Conservation (phyloP, 106 monocot genomes). For the Alisma plantagoaquatica region DNA sequence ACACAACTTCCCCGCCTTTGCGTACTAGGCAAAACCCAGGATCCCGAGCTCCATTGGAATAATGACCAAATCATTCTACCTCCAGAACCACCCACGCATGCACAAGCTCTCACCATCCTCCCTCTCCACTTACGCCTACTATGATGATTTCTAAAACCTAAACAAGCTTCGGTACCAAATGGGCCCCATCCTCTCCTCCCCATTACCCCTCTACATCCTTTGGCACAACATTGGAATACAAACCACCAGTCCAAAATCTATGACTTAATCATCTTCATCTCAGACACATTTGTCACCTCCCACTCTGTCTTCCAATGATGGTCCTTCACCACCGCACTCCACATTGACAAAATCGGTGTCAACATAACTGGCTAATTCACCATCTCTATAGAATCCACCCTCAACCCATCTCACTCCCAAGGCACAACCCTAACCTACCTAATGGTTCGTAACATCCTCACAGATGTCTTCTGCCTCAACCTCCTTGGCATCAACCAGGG, state of each 20-base stretch:
- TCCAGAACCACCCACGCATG: not conserved
- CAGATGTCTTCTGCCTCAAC: constrained; percentile 16
- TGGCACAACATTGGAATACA: constrained; percentile 65
- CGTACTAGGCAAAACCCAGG: not conserved
- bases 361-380: constrained; percentile 51
- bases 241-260: constrained; percentile 29
- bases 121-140: constrained; percentile 21
- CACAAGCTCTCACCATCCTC: not conserved
- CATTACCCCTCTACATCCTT: constrained; percentile 54
- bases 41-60: no score
- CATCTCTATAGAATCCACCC: constrained; percentile 28
- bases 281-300: constrained; percentile 24
- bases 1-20: not conserved
- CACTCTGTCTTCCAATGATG: no score
- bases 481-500: no score
- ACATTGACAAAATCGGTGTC: constrained; percentile 61
- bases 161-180: constrained; percentile 63
- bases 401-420: constrained; percentile 13
- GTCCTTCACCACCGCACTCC: constrained; percentile 42
- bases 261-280: constrained; percentile 54
- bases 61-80: not conserved
- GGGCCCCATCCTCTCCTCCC: constrained; percentile 72
- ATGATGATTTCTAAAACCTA: constrained; percentile 53
- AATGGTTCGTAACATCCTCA: constrained; percentile 48
- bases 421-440: constrained; percentile 44